A percentile compares a stretch with the other conserved stretches of the same genome.
These are phyloP conservation scores for Sporobolomyces pararoseus DNA, from an alignment of 768 basidiomycete genomes.

Conservation along the genomic window DNA sequence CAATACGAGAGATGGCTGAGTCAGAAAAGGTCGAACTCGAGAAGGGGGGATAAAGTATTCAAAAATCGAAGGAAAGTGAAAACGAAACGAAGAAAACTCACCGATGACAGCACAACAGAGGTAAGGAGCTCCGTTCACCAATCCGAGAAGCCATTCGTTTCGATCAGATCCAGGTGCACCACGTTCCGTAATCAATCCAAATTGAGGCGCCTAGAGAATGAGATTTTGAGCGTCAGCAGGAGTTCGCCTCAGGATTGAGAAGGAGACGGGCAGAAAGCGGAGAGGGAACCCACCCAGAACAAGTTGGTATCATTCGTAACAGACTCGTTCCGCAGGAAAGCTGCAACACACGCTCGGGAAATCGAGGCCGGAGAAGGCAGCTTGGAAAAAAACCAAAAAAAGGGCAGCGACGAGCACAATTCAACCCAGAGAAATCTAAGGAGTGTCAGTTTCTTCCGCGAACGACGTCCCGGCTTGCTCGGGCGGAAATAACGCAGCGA, in stretches of 20 bases:
- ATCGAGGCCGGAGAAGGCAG: too few relatives aligned
- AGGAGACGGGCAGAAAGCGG: too few relatives aligned
- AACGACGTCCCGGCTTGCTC: too few relatives aligned
- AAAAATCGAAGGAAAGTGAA: too few relatives aligned
- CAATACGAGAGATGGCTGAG: background rate
- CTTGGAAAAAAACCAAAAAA: too few relatives aligned
- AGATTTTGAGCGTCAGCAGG: too few relatives aligned
- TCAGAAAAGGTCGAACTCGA: background rate
- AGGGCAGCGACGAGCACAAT: too few relatives aligned
- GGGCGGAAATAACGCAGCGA: too few relatives aligned
- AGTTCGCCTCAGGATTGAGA: conserved; percentile 12
- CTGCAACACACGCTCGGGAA: too few relatives aligned
- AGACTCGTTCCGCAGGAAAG: conserved; percentile 20
- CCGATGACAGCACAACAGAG: conserved; percentile 51
- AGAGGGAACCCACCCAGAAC: conserved; percentile 6
- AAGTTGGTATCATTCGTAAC: conserved; percentile 39
- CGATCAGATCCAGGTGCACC: conserved; percentile 44
- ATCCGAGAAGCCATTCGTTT: conserved; percentile 43
- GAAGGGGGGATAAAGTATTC: background rate
- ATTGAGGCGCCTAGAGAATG: conserved; percentile 56
- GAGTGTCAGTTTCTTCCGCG: too few relatives aligned
- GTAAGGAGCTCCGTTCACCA: conserved; percentile 54
- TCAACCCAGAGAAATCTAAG: too few relatives aligned
- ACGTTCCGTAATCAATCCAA: conserved; percentile 51
- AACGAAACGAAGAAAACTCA: background rate